Conservation (phyloP, 192 early-diverging fungal species). For the Allomyces macrogynus region DNA sequence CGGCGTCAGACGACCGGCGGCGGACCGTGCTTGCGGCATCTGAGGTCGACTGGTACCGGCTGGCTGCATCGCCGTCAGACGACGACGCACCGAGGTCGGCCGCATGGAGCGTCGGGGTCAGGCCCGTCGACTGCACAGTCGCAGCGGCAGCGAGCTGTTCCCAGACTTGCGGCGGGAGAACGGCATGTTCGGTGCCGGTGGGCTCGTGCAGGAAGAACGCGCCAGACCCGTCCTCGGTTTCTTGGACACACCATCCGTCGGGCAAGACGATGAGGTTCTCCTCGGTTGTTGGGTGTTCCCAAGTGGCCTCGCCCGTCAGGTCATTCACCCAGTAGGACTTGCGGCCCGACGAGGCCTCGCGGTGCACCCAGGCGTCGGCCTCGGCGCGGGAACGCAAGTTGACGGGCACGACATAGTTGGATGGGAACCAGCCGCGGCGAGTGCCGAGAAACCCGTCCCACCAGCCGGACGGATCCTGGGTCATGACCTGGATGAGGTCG, state of each 20-base stretch:
- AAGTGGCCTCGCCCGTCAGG: slow-evolving; percentile 13
- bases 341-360: slow-evolving; percentile 11
- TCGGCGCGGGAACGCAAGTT: slow-evolving; percentile 8
- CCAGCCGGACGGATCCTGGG: slow-evolving; percentile 81
- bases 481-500: slow-evolving; percentile 75
- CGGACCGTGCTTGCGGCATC: too few relatives aligned
- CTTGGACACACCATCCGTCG: slow-evolving; percentile 20
- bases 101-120: not conserved
- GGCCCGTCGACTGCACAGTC: slow-evolving; percentile 8
- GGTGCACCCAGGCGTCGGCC: slow-evolving; percentile 25
- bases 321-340: slow-evolving; percentile 14
- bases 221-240: slow-evolving; percentile 26
- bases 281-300: slow-evolving; percentile 4
- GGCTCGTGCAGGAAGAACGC: slow-evolving; percentile 20
- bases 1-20: too few relatives aligned
- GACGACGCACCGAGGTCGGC: too few relatives aligned
- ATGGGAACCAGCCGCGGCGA: slow-evolving; percentile 75
- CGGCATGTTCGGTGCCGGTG: slow-evolving; percentile 25
- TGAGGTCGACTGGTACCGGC: too few relatives aligned
- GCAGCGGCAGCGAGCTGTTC: slow-evolving; percentile 14
- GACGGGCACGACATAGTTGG: slow-evolving; percentile 54
- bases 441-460: slow-evolving; percentile 78
- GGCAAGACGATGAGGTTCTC: slow-evolving; percentile 7
- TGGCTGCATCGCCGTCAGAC: too few relatives aligned
- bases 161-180: slow-evolving; percentile 22